Evolutionary conservation across 441 rosid species (phyloP), one percentile per base, ranked within the genome.

Genomic region (Eruca vesicaria): DNA sequence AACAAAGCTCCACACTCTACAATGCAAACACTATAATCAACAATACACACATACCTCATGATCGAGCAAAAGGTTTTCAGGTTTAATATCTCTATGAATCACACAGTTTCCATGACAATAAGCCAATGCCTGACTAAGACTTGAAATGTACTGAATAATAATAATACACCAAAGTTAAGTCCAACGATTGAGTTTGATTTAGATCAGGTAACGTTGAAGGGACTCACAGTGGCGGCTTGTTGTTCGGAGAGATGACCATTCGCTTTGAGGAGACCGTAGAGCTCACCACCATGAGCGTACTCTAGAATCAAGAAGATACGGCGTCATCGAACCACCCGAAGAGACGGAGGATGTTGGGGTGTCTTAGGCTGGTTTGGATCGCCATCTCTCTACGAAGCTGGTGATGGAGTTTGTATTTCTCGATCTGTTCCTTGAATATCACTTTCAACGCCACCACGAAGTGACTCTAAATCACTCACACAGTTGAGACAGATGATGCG

Each of bases 81-180:
- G 99, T 86, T 95, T 95, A 60, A 93, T 93, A 68, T 95, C 99
- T 75, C 99, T 88, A 69, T 95, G 99, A 82, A 95, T 95, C 73
- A 95, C 98, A 55, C 93, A 84, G 75, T 95, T 90, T 71, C 88
- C 85, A 59, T 95, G 99, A 77, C 99, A 95, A 80, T 90, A 95
- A 0, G 90, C 97, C 82, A 95, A 73, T 0, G 98, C 99, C 14
- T 86, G 86, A 9, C 97, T 84, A 1, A 95, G 92, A 78, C 97
- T 95, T 2, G 90, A 89, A 76, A 95, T 91, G 84, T 91, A 94
- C 98, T 94, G 84, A 72, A 78, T 67, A 77, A 55, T 3, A 68
- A 57, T 10, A 31, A 61, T 10, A 21, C 38, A 36, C n/a, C 29
- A 15, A n/a, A 5, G n/a, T n/a, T 15, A 63, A n/a, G 15, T 12